Evolutionary conservation across 805 yeast species (phyloP).

Genomic region (Candida ficus): DNA sequence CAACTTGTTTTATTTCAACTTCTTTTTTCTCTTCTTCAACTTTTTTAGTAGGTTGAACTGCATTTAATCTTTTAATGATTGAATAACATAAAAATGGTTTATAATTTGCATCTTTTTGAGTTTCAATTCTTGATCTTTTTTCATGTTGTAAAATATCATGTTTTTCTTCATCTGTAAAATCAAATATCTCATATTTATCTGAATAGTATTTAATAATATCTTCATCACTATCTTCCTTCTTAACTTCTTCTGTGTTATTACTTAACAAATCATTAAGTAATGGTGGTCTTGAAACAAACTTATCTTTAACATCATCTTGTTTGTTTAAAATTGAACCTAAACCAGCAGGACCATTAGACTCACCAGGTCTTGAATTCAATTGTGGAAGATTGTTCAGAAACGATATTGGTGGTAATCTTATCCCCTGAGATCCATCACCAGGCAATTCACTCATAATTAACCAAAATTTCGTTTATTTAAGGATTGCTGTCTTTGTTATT

Average conservation of each 20-base stretch:
- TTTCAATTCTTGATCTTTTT: conserved; percentile 24
- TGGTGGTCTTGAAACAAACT: conserved; percentile 9
- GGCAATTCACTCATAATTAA: too few species aligned
- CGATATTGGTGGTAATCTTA: conserved; percentile 37
- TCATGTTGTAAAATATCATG: conserved; percentile 27
- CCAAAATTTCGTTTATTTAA: too few species aligned
- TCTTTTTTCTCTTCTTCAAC: background rate
- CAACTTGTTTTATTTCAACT: background rate
- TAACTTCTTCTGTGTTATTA: background rate
- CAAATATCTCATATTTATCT: conserved; percentile 21
- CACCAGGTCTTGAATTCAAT: too few species aligned
- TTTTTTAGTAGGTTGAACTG: conserved; percentile 16
- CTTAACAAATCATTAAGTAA: conserved; percentile 5
- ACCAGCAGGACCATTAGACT: too few species aligned
- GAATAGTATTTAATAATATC: conserved; percentile 25
- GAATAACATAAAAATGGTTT: conserved; percentile 26
- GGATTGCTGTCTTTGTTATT: too few species aligned
- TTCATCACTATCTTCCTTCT: conserved; percentile 18
- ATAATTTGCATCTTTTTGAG: conserved; percentile 22
- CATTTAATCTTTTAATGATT: conserved; percentile 25
- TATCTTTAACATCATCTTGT: background rate
- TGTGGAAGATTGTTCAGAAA: conserved; percentile 23
- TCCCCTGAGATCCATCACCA: conserved; percentile 9
- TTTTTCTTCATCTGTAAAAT: conserved; percentile 26
- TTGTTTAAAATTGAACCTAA: too few species aligned